These are phyloP conservation scores for Betula pendula DNA, from an alignment of 306 rosid genomes.

Conservation along the genomic window DNA sequence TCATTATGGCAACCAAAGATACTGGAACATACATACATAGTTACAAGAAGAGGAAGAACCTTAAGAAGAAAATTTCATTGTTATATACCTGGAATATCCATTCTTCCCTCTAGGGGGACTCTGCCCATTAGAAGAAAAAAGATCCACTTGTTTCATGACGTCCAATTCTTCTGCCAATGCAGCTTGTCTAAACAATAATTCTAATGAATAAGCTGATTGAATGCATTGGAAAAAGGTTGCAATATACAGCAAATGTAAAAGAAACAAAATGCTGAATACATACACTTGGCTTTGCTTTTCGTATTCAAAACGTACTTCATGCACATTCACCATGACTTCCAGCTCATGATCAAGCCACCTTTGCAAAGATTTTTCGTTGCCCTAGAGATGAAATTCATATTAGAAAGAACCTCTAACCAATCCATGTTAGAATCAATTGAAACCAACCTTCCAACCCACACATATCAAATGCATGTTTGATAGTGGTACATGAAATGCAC, in stretches of 20 bases:
- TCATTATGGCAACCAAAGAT: slow-evolving; percentile 22
- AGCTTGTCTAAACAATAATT: slow-evolving; percentile 43
- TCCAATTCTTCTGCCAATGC: slow-evolving; percentile 69
- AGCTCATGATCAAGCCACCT: slow-evolving; percentile 87
- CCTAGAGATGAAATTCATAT: slow-evolving; percentile 42
- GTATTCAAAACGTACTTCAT: slow-evolving; percentile 73
- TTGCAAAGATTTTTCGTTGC: slow-evolving; percentile 58
- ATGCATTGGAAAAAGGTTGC: slow-evolving; percentile 9
- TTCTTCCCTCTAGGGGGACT: slow-evolving; percentile 46
- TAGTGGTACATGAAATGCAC: neutral
- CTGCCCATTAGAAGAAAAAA: slow-evolving; percentile 43
- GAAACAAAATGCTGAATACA: slow-evolving; percentile 26
- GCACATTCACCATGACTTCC: slow-evolving; percentile 70
- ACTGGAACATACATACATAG: neutral
- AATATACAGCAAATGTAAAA: slow-evolving; percentile 8
- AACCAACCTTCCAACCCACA: slow-evolving; percentile 20
- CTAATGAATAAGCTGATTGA: slow-evolving; percentile 24
- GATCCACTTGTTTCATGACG: slow-evolving; percentile 56
- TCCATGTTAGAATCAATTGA: slow-evolving; percentile 9
- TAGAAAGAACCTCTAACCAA: slow-evolving; percentile 19
- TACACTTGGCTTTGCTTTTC: slow-evolving; percentile 75
- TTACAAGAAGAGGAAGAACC: neutral
- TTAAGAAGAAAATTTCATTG: neutral
- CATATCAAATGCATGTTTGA: neutral
- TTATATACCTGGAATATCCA: slow-evolving; percentile 50